Percentiles rank a stretch among this genome's conserved stretches.
Evolutionary conservation across 75 land plant genomes (phyloP).

Genomic region (Cupressus sempervirens): DNA sequence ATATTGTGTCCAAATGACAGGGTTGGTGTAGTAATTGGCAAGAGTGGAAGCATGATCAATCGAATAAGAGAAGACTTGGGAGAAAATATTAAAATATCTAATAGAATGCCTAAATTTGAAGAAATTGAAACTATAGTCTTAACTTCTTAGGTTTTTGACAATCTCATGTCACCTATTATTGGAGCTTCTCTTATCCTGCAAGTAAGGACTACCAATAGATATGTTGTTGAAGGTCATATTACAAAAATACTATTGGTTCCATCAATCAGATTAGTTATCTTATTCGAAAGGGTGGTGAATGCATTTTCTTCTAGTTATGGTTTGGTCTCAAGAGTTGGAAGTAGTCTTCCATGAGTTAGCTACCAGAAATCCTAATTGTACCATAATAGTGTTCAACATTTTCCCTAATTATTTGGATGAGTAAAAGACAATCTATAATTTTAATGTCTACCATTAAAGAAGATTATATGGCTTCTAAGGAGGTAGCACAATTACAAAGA

Average conservation of each 20-base stretch:
- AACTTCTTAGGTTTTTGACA: conserved; percentile 79
- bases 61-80: conserved; percentile 83
- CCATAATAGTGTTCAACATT: too few relatives aligned
- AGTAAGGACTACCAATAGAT: conserved; percentile 55
- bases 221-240: conserved; percentile 54
- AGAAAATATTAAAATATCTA: conserved; percentile 75
- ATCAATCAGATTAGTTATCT: conserved; percentile 87
- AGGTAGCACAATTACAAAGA: too few relatives aligned
- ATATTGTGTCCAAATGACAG: conserved; percentile 72
- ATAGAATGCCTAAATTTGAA: conserved; percentile 67
- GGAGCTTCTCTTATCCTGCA: conserved; percentile 86
- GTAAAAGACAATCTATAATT: too few relatives aligned
- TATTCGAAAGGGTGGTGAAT: conserved; percentile 86
- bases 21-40: conserved; percentile 94
- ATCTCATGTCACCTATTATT: conserved; percentile 67
- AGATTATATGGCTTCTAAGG: too few relatives aligned
- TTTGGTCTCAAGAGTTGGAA: too few relatives aligned
- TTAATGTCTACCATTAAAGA: too few relatives aligned
- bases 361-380: conserved; percentile 22
- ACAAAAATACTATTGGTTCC: conserved; percentile 88
- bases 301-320: too few relatives aligned
- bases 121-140: conserved; percentile 79
- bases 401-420: too few relatives aligned
- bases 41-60: conserved; percentile 87
- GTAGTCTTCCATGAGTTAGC: too few relatives aligned